Conservation (phyloP, 352 stramenopile genomes). For the Phytophthora sp. region DNA sequence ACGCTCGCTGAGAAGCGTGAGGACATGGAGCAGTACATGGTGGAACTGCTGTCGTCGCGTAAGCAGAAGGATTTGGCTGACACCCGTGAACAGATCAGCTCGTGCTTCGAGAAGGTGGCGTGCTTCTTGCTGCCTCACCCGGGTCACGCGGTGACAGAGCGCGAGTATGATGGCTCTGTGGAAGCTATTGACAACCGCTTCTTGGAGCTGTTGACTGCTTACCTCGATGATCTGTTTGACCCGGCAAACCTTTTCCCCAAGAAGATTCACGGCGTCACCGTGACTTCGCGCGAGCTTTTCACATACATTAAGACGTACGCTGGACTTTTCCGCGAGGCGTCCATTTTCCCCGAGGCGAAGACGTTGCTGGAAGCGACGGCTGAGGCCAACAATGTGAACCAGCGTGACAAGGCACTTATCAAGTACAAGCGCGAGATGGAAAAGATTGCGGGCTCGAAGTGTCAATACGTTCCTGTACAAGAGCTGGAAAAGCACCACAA, state of each 20-base stretch:
- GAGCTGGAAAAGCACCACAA: conserved; percentile 92
- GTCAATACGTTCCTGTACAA: conserved; percentile 88
- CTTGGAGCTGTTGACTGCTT: conserved; percentile 93
- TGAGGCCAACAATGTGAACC: conserved; percentile 98
- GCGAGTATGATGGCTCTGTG: conserved; percentile 96
- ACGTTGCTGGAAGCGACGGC: conserved; percentile 98
- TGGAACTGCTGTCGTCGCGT: conserved; percentile 91
- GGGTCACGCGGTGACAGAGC: conserved; percentile 96
- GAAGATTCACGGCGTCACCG: conserved; percentile 93
- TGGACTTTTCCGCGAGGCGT: conserved; percentile 95
- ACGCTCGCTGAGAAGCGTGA: conserved; percentile 88
- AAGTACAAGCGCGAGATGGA: conserved; percentile 97
- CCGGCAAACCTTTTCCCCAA: conserved; percentile 90
- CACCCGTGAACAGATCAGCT: conserved; percentile 96
- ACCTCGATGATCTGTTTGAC: conserved; percentile 95
- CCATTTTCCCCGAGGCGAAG: conserved; percentile 97
- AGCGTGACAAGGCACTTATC: conserved; percentile 79
- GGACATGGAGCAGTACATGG: conserved; percentile 96
- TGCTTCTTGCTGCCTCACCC: conserved; percentile 98
- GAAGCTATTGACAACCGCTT: conserved; percentile 95
- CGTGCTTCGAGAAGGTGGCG: conserved; percentile 95
- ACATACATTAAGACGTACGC: conserved; percentile 98
- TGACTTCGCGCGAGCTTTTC: conserved; percentile 94
- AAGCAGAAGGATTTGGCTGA: conserved; percentile 94
- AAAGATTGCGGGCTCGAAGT: conserved; percentile 82